These are phyloP conservation scores for Alternaria brassicae DNA, from an alignment of 2,329 filamentous ascomycete genomes.

Conservation along the genomic window DNA sequence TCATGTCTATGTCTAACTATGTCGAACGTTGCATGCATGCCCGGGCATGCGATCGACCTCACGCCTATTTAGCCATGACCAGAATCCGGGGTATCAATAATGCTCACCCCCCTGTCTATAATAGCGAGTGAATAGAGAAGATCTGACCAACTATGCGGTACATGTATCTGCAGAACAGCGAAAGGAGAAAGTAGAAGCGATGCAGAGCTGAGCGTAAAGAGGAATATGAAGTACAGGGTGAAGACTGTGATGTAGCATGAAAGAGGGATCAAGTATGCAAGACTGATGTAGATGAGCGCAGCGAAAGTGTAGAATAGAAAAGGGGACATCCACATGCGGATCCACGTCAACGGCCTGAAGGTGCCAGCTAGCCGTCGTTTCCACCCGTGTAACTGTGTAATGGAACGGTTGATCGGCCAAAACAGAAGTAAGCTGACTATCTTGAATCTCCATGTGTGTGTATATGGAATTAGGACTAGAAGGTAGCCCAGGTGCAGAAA, in stretches of 20 bases:
- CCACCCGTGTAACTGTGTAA: not conserved
- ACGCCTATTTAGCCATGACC: conserved; percentile 8
- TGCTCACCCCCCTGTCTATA: conserved; percentile 8
- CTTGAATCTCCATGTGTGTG: not conserved
- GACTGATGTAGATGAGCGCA: not conserved
- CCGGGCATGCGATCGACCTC: not conserved
- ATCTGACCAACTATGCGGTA: not conserved
- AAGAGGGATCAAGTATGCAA: not conserved
- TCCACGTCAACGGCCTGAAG: not conserved
- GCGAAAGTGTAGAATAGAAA: not conserved
- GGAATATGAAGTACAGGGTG: too few relatives aligned
- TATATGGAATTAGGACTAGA: not conserved
- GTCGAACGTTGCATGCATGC: not conserved
- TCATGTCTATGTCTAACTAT: conserved; percentile 1
- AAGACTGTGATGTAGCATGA: not conserved
- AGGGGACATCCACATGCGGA: not conserved
- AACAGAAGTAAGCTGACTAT: not conserved
- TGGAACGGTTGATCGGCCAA: not conserved
- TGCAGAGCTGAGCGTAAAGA: not conserved
- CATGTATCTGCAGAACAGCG: not conserved
- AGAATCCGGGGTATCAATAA: conserved; percentile 4
- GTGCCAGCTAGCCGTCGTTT: not conserved
- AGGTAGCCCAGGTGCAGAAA: not conserved
- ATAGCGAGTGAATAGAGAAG: not conserved
- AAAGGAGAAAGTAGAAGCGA: not conserved